Conservation (phyloP, 2,329 filamentous ascomycete genomes). For the Colletotrichum gloeosporioides region DNA sequence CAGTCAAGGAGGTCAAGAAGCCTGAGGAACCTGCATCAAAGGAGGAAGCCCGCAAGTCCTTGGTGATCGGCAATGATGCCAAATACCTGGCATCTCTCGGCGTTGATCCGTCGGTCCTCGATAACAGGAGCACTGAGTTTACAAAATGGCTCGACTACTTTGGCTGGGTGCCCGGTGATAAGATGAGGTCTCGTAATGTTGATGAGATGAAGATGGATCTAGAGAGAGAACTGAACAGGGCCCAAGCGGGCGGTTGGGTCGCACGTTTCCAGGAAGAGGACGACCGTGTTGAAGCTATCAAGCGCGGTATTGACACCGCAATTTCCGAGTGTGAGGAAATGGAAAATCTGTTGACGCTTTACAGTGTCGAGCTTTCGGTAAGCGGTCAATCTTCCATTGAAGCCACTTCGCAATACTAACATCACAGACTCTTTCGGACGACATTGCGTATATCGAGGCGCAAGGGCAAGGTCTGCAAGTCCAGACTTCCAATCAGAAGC, state of each 20-base stretch:
- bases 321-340: slow-evolving; percentile 95
- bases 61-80: slow-evolving; percentile 74
- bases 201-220: slow-evolving; percentile 84
- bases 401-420: slow-evolving; percentile 24
- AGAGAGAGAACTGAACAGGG: slow-evolving; percentile 85
- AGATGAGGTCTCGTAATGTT: slow-evolving; percentile 76
- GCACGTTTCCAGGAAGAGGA: slow-evolving; percentile 86
- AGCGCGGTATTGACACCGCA: slow-evolving; percentile 84
- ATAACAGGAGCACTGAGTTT: slow-evolving; percentile 79
- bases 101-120: slow-evolving; percentile 77
- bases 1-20: slow-evolving; percentile 37
- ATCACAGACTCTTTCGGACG: slow-evolving; percentile 85
- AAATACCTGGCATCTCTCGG: slow-evolving; percentile 81
- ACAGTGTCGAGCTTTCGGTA: slow-evolving; percentile 92
- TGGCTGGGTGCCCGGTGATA: slow-evolving; percentile 81
- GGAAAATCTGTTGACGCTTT: slow-evolving; percentile 91
- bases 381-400: slow-evolving; percentile 36
- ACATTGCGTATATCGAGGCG: slow-evolving; percentile 96
- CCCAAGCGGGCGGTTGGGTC: slow-evolving; percentile 93
- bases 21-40: slow-evolving; percentile 34
- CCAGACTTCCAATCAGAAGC: slow-evolving; percentile 94
- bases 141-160: slow-evolving; percentile 84
- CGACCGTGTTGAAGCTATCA: slow-evolving; percentile 86
- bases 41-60: slow-evolving; percentile 63
- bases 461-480: slow-evolving; percentile 97